Evolutionary conservation across 768 basidiomycete species (phyloP).

Genomic region (Mycena floridula): DNA sequence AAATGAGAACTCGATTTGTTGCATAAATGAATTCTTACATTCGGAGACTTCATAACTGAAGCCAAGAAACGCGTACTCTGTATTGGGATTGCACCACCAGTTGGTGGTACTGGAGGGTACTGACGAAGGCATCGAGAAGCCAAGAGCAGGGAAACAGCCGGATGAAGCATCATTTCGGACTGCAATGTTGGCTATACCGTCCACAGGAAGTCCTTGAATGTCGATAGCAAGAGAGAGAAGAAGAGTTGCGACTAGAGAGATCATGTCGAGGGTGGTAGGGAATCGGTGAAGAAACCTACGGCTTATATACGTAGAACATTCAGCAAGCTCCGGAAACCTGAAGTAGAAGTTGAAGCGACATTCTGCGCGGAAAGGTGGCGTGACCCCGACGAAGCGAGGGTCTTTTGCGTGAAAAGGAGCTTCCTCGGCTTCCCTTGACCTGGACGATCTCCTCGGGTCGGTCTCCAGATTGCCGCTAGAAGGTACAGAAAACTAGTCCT

Average conservation of each 20-base stretch:
- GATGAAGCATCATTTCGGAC: not conserved
- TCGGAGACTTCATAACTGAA: slow-evolving; percentile 70
- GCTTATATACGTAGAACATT: too few relatives aligned
- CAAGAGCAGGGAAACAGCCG: slow-evolving; percentile 7
- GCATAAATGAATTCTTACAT: slow-evolving; percentile 34
- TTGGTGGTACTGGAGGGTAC: slow-evolving; percentile 37
- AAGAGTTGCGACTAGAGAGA: not conserved
- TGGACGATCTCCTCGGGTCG: too few relatives aligned
- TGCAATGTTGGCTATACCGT: not conserved
- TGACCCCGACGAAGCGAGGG: too few relatives aligned
- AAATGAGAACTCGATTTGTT: slow-evolving; percentile 3
- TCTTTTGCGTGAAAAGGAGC: too few relatives aligned
- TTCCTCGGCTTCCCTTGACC: too few relatives aligned
- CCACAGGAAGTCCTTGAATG: not conserved
- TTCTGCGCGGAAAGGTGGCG: too few relatives aligned
- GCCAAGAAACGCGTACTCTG: slow-evolving; percentile 72
- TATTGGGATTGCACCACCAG: slow-evolving; percentile 61
- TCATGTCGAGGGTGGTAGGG: too few relatives aligned
- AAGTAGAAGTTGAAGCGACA: too few relatives aligned
- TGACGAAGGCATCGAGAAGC: slow-evolving; percentile 49
- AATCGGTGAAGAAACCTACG: too few relatives aligned
- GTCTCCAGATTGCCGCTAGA: too few relatives aligned
- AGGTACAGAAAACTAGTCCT: too few relatives aligned
- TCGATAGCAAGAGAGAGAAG: not conserved
- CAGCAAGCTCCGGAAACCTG: too few relatives aligned